Evolutionary conservation across 2,329 filamentous ascomycete genomes (phyloP).

Genomic region (Magnaporthiopsis incrustans): DNA sequence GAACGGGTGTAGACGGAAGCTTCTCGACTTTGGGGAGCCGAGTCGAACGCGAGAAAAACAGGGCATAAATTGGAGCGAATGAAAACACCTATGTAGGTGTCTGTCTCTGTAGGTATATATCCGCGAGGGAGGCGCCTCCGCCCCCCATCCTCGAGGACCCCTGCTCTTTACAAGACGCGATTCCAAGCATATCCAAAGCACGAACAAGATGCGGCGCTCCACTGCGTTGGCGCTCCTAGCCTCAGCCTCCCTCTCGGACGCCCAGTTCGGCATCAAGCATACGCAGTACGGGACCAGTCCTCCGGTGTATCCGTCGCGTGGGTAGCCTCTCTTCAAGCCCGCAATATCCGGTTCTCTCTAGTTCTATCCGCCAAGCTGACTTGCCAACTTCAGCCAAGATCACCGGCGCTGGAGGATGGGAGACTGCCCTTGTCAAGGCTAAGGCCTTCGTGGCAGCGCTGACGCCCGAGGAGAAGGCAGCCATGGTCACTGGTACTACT

Average conservation of each 20-base stretch:
- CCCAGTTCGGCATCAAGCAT: conserved; percentile 4
- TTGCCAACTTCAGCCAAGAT: background rate
- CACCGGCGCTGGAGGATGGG: conserved; percentile 36
- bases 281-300: conserved; percentile 1
- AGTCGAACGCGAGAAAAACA: too few species aligned
- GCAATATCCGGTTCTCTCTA: background rate
- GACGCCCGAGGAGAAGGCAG: conserved; percentile 67
- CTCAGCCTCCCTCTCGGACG: background rate
- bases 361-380: background rate
- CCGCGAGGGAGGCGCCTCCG: too few species aligned
- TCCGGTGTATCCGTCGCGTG: background rate
- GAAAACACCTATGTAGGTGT: too few species aligned
- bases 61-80: too few species aligned
- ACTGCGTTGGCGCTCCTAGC: conserved; percentile 1
- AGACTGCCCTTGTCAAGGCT: conserved; percentile 56
- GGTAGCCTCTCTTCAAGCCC: conserved; percentile 9
- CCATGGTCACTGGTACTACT: conserved; percentile 59
- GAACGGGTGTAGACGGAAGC: too few species aligned
- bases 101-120: too few species aligned
- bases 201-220: background rate
- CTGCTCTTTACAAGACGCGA: too few species aligned
- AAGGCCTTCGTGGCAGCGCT: conserved; percentile 58
- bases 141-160: too few species aligned
- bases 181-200: too few species aligned
- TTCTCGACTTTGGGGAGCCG: too few species aligned